Conservation (phyloP, 352 stramenopile genomes). For the Pseudoperonospora humuli region DNA sequence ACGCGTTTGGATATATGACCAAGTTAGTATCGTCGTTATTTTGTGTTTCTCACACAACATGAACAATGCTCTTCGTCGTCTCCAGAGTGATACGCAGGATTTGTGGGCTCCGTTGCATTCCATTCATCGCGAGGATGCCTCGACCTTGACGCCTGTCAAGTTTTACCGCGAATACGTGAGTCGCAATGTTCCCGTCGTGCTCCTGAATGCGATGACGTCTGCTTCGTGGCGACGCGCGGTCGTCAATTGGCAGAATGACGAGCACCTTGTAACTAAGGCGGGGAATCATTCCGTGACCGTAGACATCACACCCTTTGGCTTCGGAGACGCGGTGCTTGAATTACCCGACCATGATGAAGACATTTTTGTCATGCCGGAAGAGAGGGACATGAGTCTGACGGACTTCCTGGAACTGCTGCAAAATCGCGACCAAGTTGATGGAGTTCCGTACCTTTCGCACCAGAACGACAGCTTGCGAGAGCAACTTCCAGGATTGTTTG, state of each 20-base stretch:
- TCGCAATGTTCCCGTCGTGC: conserved; percentile 68
- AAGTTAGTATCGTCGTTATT: no score
- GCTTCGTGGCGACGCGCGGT: conserved; percentile 45
- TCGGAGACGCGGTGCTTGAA: conserved; percentile 58
- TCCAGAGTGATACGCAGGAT: conserved; percentile 58
- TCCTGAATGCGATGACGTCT: conserved; percentile 54
- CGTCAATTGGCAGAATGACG: conserved; percentile 42
- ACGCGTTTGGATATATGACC: no score
- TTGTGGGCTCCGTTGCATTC: conserved; percentile 63
- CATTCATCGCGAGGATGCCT: conserved; percentile 43
- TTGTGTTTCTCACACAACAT: no score
- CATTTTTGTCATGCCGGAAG: conserved; percentile 76
- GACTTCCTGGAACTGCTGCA: conserved; percentile 47
- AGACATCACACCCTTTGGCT: conserved; percentile 71
- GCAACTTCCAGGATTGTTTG: conserved; percentile 55
- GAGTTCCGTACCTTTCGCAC: conserved; percentile 78
- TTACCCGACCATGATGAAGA: conserved; percentile 19
- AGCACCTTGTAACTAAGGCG: conserved; percentile 42
- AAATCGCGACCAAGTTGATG: conserved; percentile 50
- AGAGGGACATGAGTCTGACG: conserved; percentile 58
- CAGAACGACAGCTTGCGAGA: conserved; percentile 78
- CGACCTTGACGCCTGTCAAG: conserved; percentile 31
- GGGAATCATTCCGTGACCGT: conserved; percentile 49
- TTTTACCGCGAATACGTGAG: conserved; percentile 75
- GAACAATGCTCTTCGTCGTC: conserved; percentile 18